Evolutionary conservation across 2,329 filamentous ascomycete species (phyloP), one percentile per base, ranked within the genome.

Genomic region (Venturia asperata): DNA sequence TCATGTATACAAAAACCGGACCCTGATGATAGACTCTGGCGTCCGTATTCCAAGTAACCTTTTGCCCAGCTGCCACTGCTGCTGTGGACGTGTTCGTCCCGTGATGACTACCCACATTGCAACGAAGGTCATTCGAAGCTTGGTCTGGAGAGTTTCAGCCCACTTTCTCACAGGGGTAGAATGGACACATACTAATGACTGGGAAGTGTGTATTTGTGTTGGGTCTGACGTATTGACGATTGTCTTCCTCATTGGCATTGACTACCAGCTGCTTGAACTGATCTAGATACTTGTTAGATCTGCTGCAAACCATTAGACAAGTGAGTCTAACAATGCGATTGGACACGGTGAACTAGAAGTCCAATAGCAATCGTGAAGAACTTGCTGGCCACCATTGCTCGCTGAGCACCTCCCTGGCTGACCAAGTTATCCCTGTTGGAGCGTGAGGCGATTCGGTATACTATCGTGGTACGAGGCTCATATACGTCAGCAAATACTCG

Each of bases 151-250:
- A 7, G 2, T 30, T 43, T 42, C 5, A 45, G 42, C 42, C 43
- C 13, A 5, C n/a, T 21, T 5, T 3, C 24, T 27, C 5, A 34
- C 15, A 43, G 13, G 19, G 15, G 9, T 43, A 34, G 37, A 15
- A 61, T n/a, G n/a, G 4, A 27, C 2, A 63, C 64, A 24, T 56
- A 67, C 67, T 61, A 15, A 71, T 75, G 27, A 77, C 74, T 6
- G 75, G 74, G 13, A 71, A 73, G 69, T 77, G 75, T 69, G 72
- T 68, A 69, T 76, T 76, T 4, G 74, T 73, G 64, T 76, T 75
- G 19, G 67, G 70, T n/a, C 75, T 69, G 60, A 77, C 70, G 67
- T 75, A 74, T 66, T 76, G 73, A 65, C 73, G 75, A 13, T 70
- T 68, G 21, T 67, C 71, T 45, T 74, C 74, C 67, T 75, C 73